Base-by-base conservation (phyloP, 2,329 filamentous ascomycete genomes). In the Xylaria sp. region DNA sequence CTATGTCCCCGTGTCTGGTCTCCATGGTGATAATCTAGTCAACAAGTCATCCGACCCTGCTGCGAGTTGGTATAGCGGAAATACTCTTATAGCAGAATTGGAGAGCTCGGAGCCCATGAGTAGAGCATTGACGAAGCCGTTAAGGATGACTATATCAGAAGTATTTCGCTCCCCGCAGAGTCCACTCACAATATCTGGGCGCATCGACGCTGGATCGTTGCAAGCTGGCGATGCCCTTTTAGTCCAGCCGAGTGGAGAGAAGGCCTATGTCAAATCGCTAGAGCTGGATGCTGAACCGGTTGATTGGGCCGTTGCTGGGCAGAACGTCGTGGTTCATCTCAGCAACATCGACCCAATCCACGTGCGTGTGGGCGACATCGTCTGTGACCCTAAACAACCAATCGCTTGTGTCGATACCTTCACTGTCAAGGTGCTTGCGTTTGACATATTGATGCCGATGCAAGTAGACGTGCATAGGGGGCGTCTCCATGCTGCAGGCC, bases 301-400 rank as follows among this genome's bases (percentile, higher is more conserved):
- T 13, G 94, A 97, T 66, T 99, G 94, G 93, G 93, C 92, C 0
- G 94, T 97, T 15, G 94, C 95, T 0, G 95, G 95, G 0, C 93
- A 98, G 75, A 97, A 96, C 66, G 88, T 92, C 17, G 90, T 90
- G 0, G 82, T 99, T n/a, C 91, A 96, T 71, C 85, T 99, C 55
- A 85, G 89, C 9, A 91, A 95, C 71, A 93, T 97, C 75, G 95
- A 98, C 73, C 87, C 92, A 0, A 87, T 92, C 17, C 91, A 97
- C 73, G 86, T 99, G 10, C 88, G 89, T 51, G 86, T 92, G 7
- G 96, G 96, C 22, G 94, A 98, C 75, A 91, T 98, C 20, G 81
- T 97, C n/a, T 97, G 94, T 80, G 85, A 87, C 54, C 85, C 89
- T 0, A 83, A 85, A 1, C 81, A 86, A 1, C 90, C 93, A 0